Evolutionary conservation across 2,329 filamentous ascomycete species (phyloP).

Genomic region (Bisporella sp.): DNA sequence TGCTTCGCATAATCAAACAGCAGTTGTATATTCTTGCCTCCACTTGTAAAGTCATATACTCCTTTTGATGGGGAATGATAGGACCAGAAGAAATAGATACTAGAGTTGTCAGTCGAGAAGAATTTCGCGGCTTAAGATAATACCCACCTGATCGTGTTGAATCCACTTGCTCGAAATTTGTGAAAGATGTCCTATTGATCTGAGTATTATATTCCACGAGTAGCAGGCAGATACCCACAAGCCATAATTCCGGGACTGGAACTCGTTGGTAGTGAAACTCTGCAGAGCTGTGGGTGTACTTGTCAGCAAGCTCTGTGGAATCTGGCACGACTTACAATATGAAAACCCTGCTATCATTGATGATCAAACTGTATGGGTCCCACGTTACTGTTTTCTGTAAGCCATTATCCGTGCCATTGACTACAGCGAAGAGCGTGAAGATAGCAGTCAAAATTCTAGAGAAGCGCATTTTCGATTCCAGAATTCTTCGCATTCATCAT

Average conservation of each 20-base stretch:
- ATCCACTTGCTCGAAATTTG: conserved; percentile 44
- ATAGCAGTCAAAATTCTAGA: no score
- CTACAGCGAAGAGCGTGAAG: no score
- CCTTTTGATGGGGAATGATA: conserved; percentile 39
- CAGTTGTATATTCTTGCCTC: conserved; percentile 43
- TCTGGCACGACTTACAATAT: conserved; percentile 29
- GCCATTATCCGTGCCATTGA: conserved; percentile 32
- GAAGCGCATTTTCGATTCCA: no score
- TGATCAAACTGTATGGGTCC: conserved; percentile 43
- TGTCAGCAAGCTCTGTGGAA: background rate
- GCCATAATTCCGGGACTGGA: conserved; percentile 46
- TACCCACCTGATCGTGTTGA: conserved; percentile 39
- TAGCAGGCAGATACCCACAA: conserved; percentile 16
- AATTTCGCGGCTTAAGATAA: background rate
- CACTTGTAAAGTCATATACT: conserved; percentile 41
- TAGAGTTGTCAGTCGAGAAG: conserved; percentile 4
- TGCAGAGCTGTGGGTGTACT: conserved; percentile 14
- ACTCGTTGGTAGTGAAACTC: conserved; percentile 48
- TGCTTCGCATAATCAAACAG: conserved; percentile 44
- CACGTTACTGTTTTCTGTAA: conserved; percentile 39
- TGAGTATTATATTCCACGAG: background rate
- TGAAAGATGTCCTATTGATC: conserved; percentile 41
- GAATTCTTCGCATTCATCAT: no score
- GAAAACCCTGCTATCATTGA: conserved; percentile 42
- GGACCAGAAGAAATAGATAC: conserved; percentile 44